phyloP scores from a whole-genome alignment of 306 rosid genomes.

The Quercus alba region DNA sequence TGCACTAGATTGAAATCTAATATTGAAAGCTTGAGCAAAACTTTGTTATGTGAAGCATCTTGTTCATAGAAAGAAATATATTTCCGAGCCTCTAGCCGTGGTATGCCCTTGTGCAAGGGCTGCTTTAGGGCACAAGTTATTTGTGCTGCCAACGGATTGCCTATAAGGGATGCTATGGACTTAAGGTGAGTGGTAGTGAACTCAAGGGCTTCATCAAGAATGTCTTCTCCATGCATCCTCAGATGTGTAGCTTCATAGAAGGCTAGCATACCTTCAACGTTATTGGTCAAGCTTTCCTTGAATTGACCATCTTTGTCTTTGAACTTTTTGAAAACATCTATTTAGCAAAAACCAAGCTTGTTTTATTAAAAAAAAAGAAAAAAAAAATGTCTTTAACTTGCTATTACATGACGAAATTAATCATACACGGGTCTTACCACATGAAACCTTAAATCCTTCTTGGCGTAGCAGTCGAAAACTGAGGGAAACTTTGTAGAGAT shows the following conservation, averaged over 20 bases:
- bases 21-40: constrained; percentile 39
- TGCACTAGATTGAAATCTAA: constrained; percentile 50
- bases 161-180: too few relatives aligned
- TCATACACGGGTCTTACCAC: too few relatives aligned
- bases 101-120: constrained; percentile 30
- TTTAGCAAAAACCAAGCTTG: not conserved
- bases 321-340: constrained; percentile 41
- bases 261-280: constrained; percentile 35
- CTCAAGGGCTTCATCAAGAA: constrained; percentile 45
- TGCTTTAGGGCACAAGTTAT: not conserved
- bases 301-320: constrained; percentile 30
- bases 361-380: too few relatives aligned
- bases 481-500: too few relatives aligned
- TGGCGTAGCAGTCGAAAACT: too few relatives aligned
- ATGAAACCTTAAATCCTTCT: too few relatives aligned
- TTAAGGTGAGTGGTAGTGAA: constrained; percentile 17
- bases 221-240: constrained; percentile 35
- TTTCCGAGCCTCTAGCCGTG: constrained; percentile 31
- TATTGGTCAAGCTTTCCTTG: not conserved
- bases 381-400: too few relatives aligned
- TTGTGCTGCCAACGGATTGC: too few relatives aligned
- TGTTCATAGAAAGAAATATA: constrained; percentile 34
- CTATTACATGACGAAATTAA: too few relatives aligned
- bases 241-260: constrained; percentile 50
- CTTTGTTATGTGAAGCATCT: constrained; percentile 24